Evolutionary conservation across 176 grass and related monocot species (phyloP), one percentile per base, ranked within the genome.

Genomic region (Hsuehochloa calcarea): DNA sequence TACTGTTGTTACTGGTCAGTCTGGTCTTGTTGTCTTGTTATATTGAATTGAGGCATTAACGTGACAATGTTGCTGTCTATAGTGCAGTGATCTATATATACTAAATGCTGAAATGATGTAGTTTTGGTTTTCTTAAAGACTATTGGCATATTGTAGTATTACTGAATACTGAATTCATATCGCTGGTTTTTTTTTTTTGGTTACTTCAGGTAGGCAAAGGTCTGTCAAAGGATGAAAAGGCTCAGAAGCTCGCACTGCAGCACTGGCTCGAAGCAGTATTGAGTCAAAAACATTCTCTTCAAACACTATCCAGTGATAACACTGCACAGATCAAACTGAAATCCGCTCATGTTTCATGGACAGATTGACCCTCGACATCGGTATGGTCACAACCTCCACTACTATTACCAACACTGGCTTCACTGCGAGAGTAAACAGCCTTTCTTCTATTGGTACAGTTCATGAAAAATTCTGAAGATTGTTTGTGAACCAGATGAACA

Each of bases 401-500:
- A 80, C 85, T 97, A 97, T 50, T 97, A 97, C 52, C 83, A 92
- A 39, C 66, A 88, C 38, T 98, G 96, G 96, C 84, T 98, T 66
- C 85, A 51, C 68, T 93, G 91, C 17, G 88, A 92, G 39, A 95
- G 96, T 87, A 93, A 87, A 70, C 89, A 98, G 11, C 96, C 96
- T 47, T 98, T 98, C 90, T 98, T 98, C 82, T 98, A 98, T 73
- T 98, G 96, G 93, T 98, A 80, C 19, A 84, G 51, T 79, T 69
- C 74, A 62, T 72, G 41, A 16, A 39, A 66, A 67, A 74, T 25
- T 86, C 71, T 59, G 47, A 46, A 81, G 22, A 41, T 49, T 64
- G 31, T 74, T 39, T 82, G 40, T 63, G 39, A 26, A 82, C 47
- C 71, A 59, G 55, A 91, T 39, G 63, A 82, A 23, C 51, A 91